Conservation (phyloP, 805 yeast genomes). For the Brettanomyces naardenensis region DNA sequence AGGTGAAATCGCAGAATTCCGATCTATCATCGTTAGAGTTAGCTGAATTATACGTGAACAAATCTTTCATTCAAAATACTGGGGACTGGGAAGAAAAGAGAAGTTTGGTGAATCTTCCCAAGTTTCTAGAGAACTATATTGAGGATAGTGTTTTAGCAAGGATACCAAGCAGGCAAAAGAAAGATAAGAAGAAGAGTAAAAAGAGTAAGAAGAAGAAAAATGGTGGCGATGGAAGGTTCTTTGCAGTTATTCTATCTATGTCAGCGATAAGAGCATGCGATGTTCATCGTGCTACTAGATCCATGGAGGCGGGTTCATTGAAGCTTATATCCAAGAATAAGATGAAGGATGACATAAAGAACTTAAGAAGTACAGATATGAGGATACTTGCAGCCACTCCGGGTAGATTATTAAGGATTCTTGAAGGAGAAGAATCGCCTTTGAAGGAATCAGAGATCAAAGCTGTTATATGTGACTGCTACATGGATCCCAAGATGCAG, state of each 20-base stretch:
- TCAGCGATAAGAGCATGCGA: conserved; percentile 89
- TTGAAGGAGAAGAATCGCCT: conserved; percentile 34
- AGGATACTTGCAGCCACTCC: conserved; percentile 58
- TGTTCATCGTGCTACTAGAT: conserved; percentile 54
- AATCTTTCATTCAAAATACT: conserved; percentile 52
- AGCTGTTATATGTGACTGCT: conserved; percentile 52
- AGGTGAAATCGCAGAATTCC: conserved; percentile 51
- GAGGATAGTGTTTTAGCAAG: conserved; percentile 28
- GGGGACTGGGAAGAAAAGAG: conserved; percentile 48
- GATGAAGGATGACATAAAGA: conserved; percentile 50
- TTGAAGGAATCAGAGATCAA: conserved; percentile 37
- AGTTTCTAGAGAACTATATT: conserved; percentile 46
- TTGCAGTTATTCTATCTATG: conserved; percentile 51
- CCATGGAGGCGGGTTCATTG: conserved; percentile 40
- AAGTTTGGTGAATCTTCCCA: conserved; percentile 44
- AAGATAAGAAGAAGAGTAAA: conserved; percentile 18
- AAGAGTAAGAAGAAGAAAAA: conserved; percentile 22
- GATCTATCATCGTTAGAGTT: conserved; percentile 72
- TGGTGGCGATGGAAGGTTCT: conserved; percentile 5
- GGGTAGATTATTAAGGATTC: conserved; percentile 44
- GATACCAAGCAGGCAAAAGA: conserved; percentile 16
- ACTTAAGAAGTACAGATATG: conserved; percentile 35
- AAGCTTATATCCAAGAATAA: conserved; percentile 74
- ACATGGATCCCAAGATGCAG: conserved; percentile 53
- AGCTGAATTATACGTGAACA: conserved; percentile 50